Percentiles rank a stretch among this genome's conserved stretches.
Conservation (phyloP, 2,329 filamentous ascomycete genomes). For the Colletotrichum sp. region DNA sequence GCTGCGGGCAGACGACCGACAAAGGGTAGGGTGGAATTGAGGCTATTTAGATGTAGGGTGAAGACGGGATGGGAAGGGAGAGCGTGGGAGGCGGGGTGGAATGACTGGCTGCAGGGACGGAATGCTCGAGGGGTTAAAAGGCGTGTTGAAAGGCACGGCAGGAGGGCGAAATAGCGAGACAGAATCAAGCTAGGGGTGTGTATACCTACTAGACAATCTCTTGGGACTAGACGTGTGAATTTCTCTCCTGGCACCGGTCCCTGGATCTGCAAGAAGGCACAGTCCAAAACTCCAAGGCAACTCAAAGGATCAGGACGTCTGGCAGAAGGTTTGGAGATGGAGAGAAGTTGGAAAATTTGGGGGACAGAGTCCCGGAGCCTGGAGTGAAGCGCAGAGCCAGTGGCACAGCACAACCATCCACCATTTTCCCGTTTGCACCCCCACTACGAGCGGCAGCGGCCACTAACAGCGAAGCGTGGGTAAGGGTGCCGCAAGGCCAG, state of each 20-base stretch:
- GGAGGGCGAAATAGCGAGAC: background rate
- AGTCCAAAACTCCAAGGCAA: background rate
- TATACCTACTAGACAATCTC: constrained; percentile 13
- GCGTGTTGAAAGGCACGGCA: constrained; percentile 1
- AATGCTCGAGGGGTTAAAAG: constrained; percentile 13
- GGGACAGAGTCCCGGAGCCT: background rate
- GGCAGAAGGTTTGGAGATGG: background rate
- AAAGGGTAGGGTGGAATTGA: background rate
- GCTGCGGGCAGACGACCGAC: background rate
- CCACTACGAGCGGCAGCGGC: background rate
- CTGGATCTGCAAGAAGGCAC: background rate
- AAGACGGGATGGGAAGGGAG: background rate
- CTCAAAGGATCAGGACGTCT: background rate
- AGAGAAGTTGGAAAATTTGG: constrained; percentile 1
- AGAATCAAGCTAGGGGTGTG: constrained; percentile 1
- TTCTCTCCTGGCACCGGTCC: constrained; percentile 10
- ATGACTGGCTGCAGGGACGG: background rate
- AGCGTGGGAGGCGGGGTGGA: background rate
- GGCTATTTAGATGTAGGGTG: constrained; percentile 5
- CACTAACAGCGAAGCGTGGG: constrained; percentile 8
- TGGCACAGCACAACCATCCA: background rate
- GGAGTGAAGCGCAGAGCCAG: background rate
- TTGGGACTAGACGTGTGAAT: background rate
- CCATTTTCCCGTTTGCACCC: background rate
- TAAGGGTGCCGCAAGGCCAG: background rate